phyloP scores from a whole-genome alignment of 1,139 yeast genomes.

The Hyphopichia pseudoburtonii region DNA sequence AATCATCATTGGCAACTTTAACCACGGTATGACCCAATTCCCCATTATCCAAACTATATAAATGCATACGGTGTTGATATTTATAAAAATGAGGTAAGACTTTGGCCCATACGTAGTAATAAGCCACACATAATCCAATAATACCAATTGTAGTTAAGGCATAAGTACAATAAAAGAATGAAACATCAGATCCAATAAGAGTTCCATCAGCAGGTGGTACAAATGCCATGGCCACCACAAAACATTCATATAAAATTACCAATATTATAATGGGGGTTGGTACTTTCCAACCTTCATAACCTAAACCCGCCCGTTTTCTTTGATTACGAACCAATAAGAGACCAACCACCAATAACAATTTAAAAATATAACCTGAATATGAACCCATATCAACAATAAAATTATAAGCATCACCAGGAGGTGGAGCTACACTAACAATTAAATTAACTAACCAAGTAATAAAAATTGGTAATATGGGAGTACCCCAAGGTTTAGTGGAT shows the following conservation, averaged over 20 bases:
- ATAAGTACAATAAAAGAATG: conserved; percentile 30
- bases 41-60: conserved; percentile 33
- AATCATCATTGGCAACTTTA: conserved; percentile 28
- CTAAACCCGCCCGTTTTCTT: conserved; percentile 35
- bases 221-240: conserved; percentile 41
- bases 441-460: conserved; percentile 37
- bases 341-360: conserved; percentile 33
- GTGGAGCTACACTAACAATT: conserved; percentile 42
- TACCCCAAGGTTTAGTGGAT: conserved; percentile 40
- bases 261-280: conserved; percentile 32
- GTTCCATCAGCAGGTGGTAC: conserved; percentile 37
- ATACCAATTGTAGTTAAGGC: conserved; percentile 29
- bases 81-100: conserved; percentile 31
- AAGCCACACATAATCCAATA: conserved; percentile 26
- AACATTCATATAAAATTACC: conserved; percentile 26
- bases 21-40: conserved; percentile 40
- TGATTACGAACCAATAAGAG: conserved; percentile 32
- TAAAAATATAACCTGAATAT: conserved; percentile 36
- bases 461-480: conserved; percentile 40
- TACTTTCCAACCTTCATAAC: conserved; percentile 27
- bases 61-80: conserved; percentile 31
- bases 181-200: conserved; percentile 35
- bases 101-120: conserved; percentile 37
- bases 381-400: conserved; percentile 35
- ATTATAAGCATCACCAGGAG: conserved; percentile 48